Evolutionary conservation across 768 basidiomycete genomes (phyloP), one percentile per base, ranked within the genome.

Genomic region (Flagelloscypha sp.): DNA sequence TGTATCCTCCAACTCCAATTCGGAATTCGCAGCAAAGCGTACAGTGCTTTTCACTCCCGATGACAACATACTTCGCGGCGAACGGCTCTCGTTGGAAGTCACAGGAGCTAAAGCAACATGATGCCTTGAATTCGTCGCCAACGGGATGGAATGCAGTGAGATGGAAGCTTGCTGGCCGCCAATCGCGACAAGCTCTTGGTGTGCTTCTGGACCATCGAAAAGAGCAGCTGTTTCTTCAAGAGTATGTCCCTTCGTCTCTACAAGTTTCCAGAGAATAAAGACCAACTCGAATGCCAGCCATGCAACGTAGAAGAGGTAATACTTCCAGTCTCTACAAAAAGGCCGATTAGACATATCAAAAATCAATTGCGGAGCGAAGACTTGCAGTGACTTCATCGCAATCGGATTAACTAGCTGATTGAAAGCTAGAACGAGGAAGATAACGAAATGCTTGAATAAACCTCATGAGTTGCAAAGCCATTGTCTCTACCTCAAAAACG

Each of bases 361-460:
- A n/a, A n/a, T n/a, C n/a, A n/a, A n/a, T n/a, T n/a, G n/a, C n/a
- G n/a, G n/a, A n/a, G n/a, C n/a, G n/a, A n/a, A n/a, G n/a, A n/a
- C n/a, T n/a, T 33, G 63, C 65, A 15, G 75, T 66, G 7, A 63
- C 63, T 4, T 63, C 57, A 88, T 58, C 1, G 84, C 85, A 62
- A 78, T 74, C 6, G 85, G 83, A 46, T 87, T 87, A 31, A 84
- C 72, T 35, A 84, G 82, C 49, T 82, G 80, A 47, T 83, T 88
- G 56, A 89, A 80, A 3, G 84, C 79, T 18, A 83, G 61, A 2
- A 79, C 73, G 24, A 81, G 60, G 48, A 72, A 77, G 20, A 83
- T 63, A 4, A 64, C 63, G 33, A 83, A 56, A 52, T 79, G 80
- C 79, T 80, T 44, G 5, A 36, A 23, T 10, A 24, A 19, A 17